Evolutionary conservation across 2,329 filamentous ascomycete species (phyloP).

Genomic region (Fusarium sp.): DNA sequence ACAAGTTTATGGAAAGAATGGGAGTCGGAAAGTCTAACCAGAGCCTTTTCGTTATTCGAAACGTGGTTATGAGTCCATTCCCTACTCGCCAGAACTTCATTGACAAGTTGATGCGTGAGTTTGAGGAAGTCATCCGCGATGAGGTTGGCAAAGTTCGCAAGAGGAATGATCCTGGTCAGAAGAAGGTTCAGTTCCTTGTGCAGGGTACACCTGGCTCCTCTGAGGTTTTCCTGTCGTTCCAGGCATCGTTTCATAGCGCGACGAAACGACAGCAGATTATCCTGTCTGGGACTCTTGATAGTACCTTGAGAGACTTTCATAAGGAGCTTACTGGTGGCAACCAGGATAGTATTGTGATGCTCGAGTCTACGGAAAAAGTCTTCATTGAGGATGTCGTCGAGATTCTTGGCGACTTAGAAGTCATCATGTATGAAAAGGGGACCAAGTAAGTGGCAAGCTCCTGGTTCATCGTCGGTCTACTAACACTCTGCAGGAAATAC

Average conservation of each 20-base stretch:
- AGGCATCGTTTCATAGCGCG: constrained; percentile 49
- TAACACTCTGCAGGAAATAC: constrained; percentile 8
- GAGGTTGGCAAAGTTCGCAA: constrained; percentile 46
- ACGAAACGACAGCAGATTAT: constrained; percentile 50
- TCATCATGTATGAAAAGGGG: constrained; percentile 12
- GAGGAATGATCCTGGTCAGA: constrained; percentile 48
- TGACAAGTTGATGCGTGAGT: constrained; percentile 46
- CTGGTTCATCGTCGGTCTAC: accelerated
- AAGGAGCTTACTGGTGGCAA: background rate
- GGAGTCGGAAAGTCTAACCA: constrained; percentile 45
- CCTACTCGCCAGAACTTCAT: constrained; percentile 53
- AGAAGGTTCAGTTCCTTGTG: constrained; percentile 50
- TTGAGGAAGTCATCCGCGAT: constrained; percentile 43
- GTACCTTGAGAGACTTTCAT: background rate
- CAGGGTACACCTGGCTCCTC: constrained; percentile 47
- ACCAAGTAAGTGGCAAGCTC: background rate
- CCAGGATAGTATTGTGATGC: constrained; percentile 19
- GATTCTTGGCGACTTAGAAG: background rate
- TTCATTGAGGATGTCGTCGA: constrained; percentile 2
- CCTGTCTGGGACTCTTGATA: constrained; percentile 21
- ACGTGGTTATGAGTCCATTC: constrained; percentile 59
- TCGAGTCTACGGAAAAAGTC: constrained; percentile 4
- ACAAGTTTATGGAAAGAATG: constrained; percentile 54
- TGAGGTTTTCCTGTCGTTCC: constrained; percentile 52
- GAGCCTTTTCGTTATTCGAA: constrained; percentile 55